Conservation (phyloP, 2,329 filamentous ascomycete species). For the Colletotrichum sp. region DNA sequence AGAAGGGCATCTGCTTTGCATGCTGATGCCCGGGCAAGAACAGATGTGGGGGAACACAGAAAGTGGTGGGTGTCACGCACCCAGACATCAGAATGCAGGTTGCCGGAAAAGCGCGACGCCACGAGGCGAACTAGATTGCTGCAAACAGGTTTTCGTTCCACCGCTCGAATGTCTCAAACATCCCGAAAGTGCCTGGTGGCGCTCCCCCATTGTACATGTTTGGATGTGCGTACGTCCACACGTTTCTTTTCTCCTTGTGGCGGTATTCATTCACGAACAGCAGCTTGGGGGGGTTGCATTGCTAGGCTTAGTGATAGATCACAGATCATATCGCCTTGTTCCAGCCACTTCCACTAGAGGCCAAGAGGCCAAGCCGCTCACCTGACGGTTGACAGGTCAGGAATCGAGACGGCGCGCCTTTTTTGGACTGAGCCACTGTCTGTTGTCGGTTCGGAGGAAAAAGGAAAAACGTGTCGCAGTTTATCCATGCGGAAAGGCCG, state of each 20-base stretch:
- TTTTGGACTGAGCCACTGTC: neutral
- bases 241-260: neutral
- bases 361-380: neutral
- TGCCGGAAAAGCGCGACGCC: slow-evolving; percentile 7
- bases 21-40: neutral
- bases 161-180: slow-evolving; percentile 9
- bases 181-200: neutral
- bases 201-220: neutral
- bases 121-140: slow-evolving; percentile 5
- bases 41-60: neutral
- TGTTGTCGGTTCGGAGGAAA: neutral
- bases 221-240: neutral
- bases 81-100: neutral
- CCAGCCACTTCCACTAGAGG: neutral
- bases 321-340: neutral
- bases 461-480: neutral
- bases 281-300: neutral
- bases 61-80: neutral
- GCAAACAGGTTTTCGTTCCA: slow-evolving; percentile 14
- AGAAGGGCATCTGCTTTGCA: neutral
- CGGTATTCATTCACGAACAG: neutral
- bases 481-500: neutral
- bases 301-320: neutral
- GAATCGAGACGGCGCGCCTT: neutral
- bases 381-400: neutral